These are phyloP conservation scores for Dothideomycetes sp. DNA, from an alignment of 2,329 filamentous ascomycete species.

Conservation along the genomic window DNA sequence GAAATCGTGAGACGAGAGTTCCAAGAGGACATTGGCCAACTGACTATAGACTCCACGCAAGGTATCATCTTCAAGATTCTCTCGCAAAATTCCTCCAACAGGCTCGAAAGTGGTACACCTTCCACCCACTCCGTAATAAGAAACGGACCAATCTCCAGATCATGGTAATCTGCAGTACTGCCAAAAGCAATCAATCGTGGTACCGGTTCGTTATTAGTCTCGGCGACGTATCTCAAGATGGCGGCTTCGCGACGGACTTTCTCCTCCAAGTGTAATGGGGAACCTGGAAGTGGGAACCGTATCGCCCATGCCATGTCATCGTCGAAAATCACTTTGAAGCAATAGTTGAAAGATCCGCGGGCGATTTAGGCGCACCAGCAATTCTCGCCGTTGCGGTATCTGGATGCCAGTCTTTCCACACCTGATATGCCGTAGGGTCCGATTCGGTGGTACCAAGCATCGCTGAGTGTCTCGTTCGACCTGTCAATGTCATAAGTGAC, in stretches of 20 bases:
- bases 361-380: not conserved
- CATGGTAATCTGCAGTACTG: not conserved
- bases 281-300: not conserved
- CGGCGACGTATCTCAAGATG: not conserved
- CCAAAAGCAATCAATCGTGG: not conserved
- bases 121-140: not conserved
- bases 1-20: not conserved
- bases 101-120: not conserved
- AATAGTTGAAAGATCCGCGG: not conserved
- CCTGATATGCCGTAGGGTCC: not conserved
- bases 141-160: not conserved
- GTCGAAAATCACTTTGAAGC: not conserved
- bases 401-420: constrained; percentile 3
- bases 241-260: constrained; percentile 1
- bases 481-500: no score
- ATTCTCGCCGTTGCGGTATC: not conserved
- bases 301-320: constrained; percentile 4
- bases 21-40: not conserved
- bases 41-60: not conserved
- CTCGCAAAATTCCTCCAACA: constrained; percentile 1
- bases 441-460: no score
- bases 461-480: no score
- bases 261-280: not conserved
- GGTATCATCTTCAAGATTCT: not conserved
- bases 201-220: not conserved